Base-by-base conservation (phyloP, 768 basidiomycete genomes). In the Porphyrellus cyaneotinctus region DNA sequence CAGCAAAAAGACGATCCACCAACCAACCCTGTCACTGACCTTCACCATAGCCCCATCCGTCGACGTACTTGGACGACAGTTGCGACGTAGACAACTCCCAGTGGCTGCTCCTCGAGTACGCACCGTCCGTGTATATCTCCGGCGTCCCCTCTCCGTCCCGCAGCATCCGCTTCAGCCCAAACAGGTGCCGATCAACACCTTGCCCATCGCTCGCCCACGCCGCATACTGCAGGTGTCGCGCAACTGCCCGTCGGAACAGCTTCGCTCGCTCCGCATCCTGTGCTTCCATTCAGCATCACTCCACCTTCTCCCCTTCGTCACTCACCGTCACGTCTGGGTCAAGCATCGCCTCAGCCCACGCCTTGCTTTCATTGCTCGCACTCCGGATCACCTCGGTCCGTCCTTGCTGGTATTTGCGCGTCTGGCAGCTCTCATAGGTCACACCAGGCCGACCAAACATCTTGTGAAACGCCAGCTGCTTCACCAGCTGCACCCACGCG, bases 1-100 rank as follows among this genome's bases (percentile, higher is more conserved):
- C n/a, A n/a, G n/a, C n/a, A n/a, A n/a, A n/a, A n/a, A n/a, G n/a
- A n/a, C 15, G 5, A 8, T 2, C 17, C 18, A 28, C 8, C 14
- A 24, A 30, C 11, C 37, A 4, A 31, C 15, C 32, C 1, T 17
- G 8, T 11, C 53, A 26, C 28, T 11, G 0, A 28, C 90, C 90
- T 79, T 95, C 91, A 9, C 94, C 93, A 65, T 97, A 97, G 14
- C 95, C 97, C 95, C 95, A 98, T 20, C 93, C 93, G 60, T 95
- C 91, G 31, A 99, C 74, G 68, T 79, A 94, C 46, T 76, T 77
- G 39, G 83, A 86, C 45, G 85, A 87, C 52, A 98, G 73, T 70
- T 97, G 91, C 56, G 85, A 88, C 18, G 97, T 99, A 36, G 86
- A 90, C 59, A 98, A 73, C 70, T 95, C 89, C 97, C 97, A 99